Base-by-base conservation (phyloP, 140 eudicot genomes). In the Ambrosia hybrid region DNA sequence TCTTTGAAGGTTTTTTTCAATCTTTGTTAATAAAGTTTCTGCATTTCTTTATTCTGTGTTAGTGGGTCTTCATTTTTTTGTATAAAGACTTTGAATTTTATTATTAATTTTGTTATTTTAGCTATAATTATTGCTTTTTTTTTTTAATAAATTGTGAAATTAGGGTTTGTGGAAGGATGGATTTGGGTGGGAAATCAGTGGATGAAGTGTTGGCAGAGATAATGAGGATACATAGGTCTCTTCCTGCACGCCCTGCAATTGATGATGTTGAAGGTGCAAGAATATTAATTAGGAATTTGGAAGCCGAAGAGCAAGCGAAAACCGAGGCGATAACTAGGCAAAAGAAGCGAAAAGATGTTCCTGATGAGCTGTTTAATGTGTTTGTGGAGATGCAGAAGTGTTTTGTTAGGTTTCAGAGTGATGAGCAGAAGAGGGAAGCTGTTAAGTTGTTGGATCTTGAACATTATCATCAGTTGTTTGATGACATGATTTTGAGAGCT, bases 401-500 rank as follows among this genome's bases (percentile, higher is more conserved):
- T 63, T 64, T 85, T 41, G 79, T 88, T 11, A 57, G 76, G 63
- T 90, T 85, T 39, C 91, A 86, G 63, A 85, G 88, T 71, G 87
- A 84, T 21, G 97, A 87, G 57, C 89, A 87, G 78, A 86, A 71
- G 87, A 74, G 77, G 70, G 98, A 90, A 62, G 96, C 96, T n/a
- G 17, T 77, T 62, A 88, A 68, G 21, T 4, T 88, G 71, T 60
- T 87, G 77, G 98, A 93, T 85, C 93, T 90, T 51, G 98, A 93
- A 67, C 62, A 82, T 16, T 61, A 67, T 4, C 89, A 90, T 78
- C 67, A 55, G 2, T 48, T 85, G 71, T 87, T 93, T 34, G 98
- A 93, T 16, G 96, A 90, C 9, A 82, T 90, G 97, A 88, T 93
- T 84, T 97, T 83, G 81, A 84, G 91, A 81, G 98, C 98, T 73